Conservation (phyloP, 2,329 filamentous ascomycete genomes). For the Penicillium fuscoglaucum region DNA sequence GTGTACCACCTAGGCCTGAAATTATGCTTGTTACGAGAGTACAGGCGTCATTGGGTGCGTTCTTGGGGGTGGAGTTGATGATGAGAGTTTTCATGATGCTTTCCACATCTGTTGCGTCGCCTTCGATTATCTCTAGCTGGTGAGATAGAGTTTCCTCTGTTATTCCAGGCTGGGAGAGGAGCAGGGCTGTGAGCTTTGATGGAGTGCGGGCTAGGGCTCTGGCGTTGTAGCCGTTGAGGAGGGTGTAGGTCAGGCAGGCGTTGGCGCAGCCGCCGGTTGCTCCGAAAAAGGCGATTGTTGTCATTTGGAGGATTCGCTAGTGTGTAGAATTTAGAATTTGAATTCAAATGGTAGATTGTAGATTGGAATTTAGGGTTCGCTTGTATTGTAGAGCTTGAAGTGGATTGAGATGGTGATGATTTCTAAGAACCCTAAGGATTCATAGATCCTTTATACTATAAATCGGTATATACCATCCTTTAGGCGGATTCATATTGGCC, state of each 20-base stretch:
- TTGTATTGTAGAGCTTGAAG: not conserved
- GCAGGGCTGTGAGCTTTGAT: constrained; percentile 46
- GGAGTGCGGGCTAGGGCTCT: constrained; percentile 53
- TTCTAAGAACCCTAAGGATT: not conserved
- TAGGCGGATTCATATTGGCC: not conserved
- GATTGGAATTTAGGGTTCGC: not conserved
- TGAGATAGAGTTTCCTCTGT: constrained; percentile 34
- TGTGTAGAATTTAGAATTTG: not conserved
- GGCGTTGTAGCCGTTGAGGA: constrained; percentile 47
- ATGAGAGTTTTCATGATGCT: constrained; percentile 42
- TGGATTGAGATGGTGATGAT: not conserved
- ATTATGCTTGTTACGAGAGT: constrained; percentile 47
- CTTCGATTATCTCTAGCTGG: constrained; percentile 51
- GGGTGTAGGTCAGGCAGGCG: constrained; percentile 45
- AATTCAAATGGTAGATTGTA: not conserved
- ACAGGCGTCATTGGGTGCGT: constrained; percentile 2
- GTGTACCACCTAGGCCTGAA: constrained; percentile 48
- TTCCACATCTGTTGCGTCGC: constrained; percentile 46
- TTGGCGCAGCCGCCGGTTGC: constrained; percentile 53
- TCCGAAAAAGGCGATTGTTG: constrained; percentile 53
- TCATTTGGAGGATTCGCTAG: constrained; percentile 6
- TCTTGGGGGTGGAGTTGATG: constrained; percentile 12
- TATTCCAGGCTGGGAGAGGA: constrained; percentile 44
- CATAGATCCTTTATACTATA: not conserved
- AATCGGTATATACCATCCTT: not conserved